Percentiles rank a stretch among this genome's conserved stretches.
Evolutionary conservation across 106 monocot genomes (phyloP).

Genomic region (Vanilla planifolia): DNA sequence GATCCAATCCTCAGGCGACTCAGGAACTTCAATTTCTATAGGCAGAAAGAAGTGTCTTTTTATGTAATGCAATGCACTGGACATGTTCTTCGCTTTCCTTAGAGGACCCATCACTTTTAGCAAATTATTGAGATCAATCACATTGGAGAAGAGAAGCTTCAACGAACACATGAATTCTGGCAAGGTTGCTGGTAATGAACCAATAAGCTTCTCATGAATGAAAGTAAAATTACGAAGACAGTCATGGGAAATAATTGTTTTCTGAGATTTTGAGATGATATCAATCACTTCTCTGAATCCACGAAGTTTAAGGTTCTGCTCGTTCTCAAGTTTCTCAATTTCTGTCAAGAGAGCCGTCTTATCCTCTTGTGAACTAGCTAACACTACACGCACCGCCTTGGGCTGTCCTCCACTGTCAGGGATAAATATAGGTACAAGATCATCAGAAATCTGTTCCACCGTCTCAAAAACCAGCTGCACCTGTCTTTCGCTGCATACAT

Average conservation of each 20-base stretch:
- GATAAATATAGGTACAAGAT: slow-evolving; percentile 61
- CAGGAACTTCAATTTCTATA: slow-evolving; percentile 58
- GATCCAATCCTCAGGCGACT: slow-evolving; percentile 20
- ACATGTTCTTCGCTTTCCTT: slow-evolving; percentile 60
- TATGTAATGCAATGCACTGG: slow-evolving; percentile 54
- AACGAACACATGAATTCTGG: slow-evolving; percentile 82
- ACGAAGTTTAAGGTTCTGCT: slow-evolving; percentile 55
- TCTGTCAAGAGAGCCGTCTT: slow-evolving; percentile 73
- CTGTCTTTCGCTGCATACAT: slow-evolving; percentile 75
- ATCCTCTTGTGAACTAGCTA: slow-evolving; percentile 77
- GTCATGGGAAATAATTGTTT: slow-evolving; percentile 74
- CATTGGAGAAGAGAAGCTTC: slow-evolving; percentile 53
- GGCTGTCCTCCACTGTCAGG: slow-evolving; percentile 37
- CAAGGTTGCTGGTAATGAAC: slow-evolving; percentile 55
- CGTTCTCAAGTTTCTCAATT: slow-evolving; percentile 56
- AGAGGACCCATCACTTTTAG: slow-evolving; percentile 63
- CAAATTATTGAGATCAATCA: slow-evolving; percentile 77
- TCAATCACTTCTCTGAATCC: slow-evolving; percentile 91
- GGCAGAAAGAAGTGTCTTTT: slow-evolving; percentile 60
- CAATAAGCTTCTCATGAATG: slow-evolving; percentile 77
- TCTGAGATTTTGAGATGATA: slow-evolving; percentile 62
- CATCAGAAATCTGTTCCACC: slow-evolving; percentile 43
- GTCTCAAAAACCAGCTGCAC: slow-evolving; percentile 57
- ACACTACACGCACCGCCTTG: slow-evolving; percentile 51
- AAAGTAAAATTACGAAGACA: slow-evolving; percentile 73